Percentiles rank a stretch among this genome's conserved stretches.
Evolutionary conservation across 1,284 basidiomycete genomes (phyloP).

Genomic region (Volvariella surrecta): DNA sequence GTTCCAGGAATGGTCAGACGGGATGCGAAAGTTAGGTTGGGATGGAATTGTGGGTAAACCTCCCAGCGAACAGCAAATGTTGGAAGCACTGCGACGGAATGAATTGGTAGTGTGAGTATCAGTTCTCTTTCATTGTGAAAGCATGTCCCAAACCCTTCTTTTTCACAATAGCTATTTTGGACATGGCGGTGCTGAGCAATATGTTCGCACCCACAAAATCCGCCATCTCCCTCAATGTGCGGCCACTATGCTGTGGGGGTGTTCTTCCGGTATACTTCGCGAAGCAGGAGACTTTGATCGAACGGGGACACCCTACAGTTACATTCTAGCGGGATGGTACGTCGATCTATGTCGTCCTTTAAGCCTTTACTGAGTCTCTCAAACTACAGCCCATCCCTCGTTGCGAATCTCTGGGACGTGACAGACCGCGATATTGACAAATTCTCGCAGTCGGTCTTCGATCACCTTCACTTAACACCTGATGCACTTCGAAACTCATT

Average conservation of each 20-base stretch:
- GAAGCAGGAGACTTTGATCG: slow-evolving; percentile 94
- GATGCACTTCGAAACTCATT: no score
- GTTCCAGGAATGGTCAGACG: slow-evolving; percentile 71
- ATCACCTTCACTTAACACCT: slow-evolving; percentile 54
- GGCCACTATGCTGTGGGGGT: slow-evolving; percentile 97
- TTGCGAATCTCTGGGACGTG: slow-evolving; percentile 97
- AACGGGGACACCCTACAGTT: slow-evolving; percentile 86
- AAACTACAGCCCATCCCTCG: slow-evolving; percentile 69
- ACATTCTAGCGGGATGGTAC: slow-evolving; percentile 94
- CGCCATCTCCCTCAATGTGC: slow-evolving; percentile 79
- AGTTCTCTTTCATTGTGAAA: neutral
- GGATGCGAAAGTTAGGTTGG: slow-evolving; percentile 73
- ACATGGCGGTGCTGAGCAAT: slow-evolving; percentile 94
- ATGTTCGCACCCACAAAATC: slow-evolving; percentile 81
- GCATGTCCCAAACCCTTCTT: neutral
- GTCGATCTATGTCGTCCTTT: slow-evolving; percentile 21
- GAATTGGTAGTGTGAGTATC: slow-evolving; percentile 80
- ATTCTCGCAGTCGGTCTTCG: slow-evolving; percentile 80
- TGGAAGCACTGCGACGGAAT: slow-evolving; percentile 57
- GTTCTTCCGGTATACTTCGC: slow-evolving; percentile 83
- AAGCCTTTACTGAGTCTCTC: slow-evolving; percentile 4
- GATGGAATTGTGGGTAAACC: slow-evolving; percentile 69
- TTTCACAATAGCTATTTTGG: slow-evolving; percentile 76
- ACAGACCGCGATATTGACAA: slow-evolving; percentile 97
- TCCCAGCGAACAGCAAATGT: slow-evolving; percentile 78